These are phyloP conservation scores for Ilyonectria destructans DNA, from an alignment of 2,329 filamentous ascomycete species.

Conservation along the genomic window DNA sequence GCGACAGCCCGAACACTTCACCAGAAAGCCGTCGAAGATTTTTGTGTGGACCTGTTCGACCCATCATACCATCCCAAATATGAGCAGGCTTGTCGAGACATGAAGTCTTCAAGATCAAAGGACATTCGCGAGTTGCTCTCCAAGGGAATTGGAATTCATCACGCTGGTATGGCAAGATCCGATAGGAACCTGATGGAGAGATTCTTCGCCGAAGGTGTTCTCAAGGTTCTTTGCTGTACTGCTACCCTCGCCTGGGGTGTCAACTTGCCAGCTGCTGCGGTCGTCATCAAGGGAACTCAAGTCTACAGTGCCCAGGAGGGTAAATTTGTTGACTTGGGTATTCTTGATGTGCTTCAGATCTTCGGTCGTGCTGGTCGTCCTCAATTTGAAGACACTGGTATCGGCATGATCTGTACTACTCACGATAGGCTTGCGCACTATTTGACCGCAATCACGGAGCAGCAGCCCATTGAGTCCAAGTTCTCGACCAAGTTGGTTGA, in stretches of 20 bases:
- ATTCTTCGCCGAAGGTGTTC: slow-evolving; percentile 90
- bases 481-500: slow-evolving; percentile 96
- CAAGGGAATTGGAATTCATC: slow-evolving; percentile 95
- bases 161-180: slow-evolving; percentile 95
- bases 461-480: slow-evolving; percentile 97
- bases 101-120: slow-evolving; percentile 87
- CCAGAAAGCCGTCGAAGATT: slow-evolving; percentile 88
- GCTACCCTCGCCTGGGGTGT: slow-evolving; percentile 99
- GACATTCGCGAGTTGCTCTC: slow-evolving; percentile 91
- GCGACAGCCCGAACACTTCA: slow-evolving; percentile 88
- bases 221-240: slow-evolving; percentile 98
- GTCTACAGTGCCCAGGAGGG: slow-evolving; percentile 97
- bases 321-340: slow-evolving; percentile 96
- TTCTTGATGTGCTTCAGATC: slow-evolving; percentile 96
- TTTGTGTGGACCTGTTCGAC: slow-evolving; percentile 87
- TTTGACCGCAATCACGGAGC: slow-evolving; percentile 91
- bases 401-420: slow-evolving; percentile 97
- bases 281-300: slow-evolving; percentile 98
- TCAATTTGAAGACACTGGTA: slow-evolving; percentile 97
- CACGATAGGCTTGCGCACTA: slow-evolving; percentile 96
- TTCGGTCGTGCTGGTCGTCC: slow-evolving; percentile 98
- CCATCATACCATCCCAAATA: slow-evolving; percentile 85
- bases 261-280: slow-evolving; percentile 95
- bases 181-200: slow-evolving; percentile 97
- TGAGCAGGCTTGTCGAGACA: slow-evolving; percentile 84